phyloP scores from a whole-genome alignment of 1,139 yeast genomes.

The Tardiomyces digboiensis region DNA sequence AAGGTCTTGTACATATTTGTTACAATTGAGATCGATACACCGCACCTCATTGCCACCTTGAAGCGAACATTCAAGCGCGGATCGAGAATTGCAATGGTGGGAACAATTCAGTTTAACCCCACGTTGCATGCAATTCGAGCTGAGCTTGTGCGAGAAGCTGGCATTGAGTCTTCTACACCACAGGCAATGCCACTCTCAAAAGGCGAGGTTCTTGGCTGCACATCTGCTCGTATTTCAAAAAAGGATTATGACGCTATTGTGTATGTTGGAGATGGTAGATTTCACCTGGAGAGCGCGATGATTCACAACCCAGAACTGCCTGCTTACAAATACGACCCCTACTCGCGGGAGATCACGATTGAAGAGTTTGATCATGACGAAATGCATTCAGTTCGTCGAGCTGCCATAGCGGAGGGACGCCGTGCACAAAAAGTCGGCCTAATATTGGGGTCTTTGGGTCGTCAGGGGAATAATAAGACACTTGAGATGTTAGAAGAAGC shows the following conservation, averaged over 20 bases:
- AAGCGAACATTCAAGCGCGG: conserved; percentile 59
- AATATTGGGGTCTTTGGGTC: conserved; percentile 89
- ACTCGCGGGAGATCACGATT: conserved; percentile 78
- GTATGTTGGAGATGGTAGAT: conserved; percentile 93
- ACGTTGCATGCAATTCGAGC: conserved; percentile 73
- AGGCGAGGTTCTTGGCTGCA: conserved; percentile 96
- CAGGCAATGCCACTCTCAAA: conserved; percentile 89
- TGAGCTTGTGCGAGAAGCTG: conserved; percentile 29
- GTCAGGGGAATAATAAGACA: conserved; percentile 88
- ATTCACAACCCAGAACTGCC: conserved; percentile 91
- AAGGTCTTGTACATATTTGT: conserved; percentile 94
- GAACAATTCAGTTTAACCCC: conserved; percentile 96
- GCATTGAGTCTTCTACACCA: conserved; percentile 55
- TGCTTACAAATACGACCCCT: conserved; percentile 93
- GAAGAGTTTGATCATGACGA: conserved; percentile 86
- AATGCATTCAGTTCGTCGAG: conserved; percentile 61
- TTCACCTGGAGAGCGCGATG: conserved; percentile 94
- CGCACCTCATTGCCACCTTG: conserved; percentile 70
- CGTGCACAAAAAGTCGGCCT: conserved; percentile 67
- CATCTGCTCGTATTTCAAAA: conserved; percentile 69
- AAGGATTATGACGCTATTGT: conserved; percentile 67
- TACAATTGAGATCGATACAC: conserved; percentile 80
- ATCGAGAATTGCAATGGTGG: conserved; percentile 66
- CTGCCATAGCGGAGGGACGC: conserved; percentile 56
- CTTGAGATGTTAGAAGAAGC: conserved; percentile 51